These are phyloP conservation scores for Flaveria brownii DNA, from an alignment of 129 eudicot genomes.

Conservation along the genomic window DNA sequence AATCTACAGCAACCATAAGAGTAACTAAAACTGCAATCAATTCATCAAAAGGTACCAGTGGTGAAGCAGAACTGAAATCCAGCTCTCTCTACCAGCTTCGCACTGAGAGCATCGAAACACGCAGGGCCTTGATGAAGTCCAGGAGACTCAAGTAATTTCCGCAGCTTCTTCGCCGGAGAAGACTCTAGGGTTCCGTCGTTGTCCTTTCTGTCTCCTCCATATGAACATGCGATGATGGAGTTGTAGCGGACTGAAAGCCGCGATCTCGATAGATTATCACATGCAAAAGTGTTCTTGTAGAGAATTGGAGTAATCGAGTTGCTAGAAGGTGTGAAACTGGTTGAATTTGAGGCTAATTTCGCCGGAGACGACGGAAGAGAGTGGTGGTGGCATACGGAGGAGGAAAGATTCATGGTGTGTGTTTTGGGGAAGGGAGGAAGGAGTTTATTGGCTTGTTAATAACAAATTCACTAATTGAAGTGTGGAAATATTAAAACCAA, in stretches of 20 bases:
- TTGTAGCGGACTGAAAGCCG: conserved; percentile 21
- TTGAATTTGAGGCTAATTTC: conserved; percentile 19
- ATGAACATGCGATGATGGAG: conserved; percentile 21
- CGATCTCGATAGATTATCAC: conserved; percentile 5
- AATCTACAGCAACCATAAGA: background rate
- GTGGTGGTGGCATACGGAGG: conserved; percentile 21
- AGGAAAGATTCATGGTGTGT: conserved; percentile 26
- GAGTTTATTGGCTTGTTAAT: background rate
- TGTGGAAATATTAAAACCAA: background rate
- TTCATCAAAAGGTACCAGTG: conserved; percentile 48
- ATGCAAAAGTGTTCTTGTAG: background rate
- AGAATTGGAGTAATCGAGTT: conserved; percentile 12
- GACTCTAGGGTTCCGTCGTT: conserved; percentile 6
- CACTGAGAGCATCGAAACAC: conserved; percentile 87
- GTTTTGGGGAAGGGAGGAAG: background rate
- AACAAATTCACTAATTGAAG: background rate
- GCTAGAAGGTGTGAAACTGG: background rate
- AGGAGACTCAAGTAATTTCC: conserved; percentile 69
- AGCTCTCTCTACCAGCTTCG: conserved; percentile 77
- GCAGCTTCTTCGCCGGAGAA: conserved; percentile 56
- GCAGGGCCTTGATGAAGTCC: conserved; percentile 97
- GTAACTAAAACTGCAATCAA: background rate
- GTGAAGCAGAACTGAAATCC: conserved; percentile 87
- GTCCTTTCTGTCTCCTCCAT: conserved; percentile 31
- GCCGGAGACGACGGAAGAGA: conserved; percentile 30